Evolutionary conservation across 1,284 basidiomycete genomes (phyloP).

Genomic region (Ceratobasidium sp.): DNA sequence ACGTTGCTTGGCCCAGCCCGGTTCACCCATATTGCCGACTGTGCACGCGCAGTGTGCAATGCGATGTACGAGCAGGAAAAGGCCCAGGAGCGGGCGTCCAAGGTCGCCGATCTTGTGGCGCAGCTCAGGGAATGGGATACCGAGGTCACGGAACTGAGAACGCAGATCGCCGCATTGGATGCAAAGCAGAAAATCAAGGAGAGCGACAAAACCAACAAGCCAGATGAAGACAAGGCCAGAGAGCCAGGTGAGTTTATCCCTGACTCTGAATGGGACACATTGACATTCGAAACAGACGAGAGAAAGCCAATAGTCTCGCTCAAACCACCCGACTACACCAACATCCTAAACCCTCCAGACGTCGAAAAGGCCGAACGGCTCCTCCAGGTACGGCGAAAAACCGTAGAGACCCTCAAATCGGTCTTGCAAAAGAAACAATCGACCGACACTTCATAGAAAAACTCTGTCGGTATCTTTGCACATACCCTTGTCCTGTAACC

Average conservation of each 20-base stretch:
- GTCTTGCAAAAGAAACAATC: conserved; percentile 7
- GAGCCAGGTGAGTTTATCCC: neutral
- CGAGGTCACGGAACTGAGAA: conserved; percentile 65
- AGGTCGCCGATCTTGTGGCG: conserved; percentile 67
- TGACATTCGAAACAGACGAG: neutral
- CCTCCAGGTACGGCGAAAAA: conserved; percentile 61
- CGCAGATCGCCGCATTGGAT: conserved; percentile 58
- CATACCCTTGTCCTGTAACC: neutral
- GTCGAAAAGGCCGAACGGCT: conserved; percentile 61
- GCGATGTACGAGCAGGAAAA: conserved; percentile 62
- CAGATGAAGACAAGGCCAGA: neutral
- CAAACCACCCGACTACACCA: conserved; percentile 57
- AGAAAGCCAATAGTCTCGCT: conserved; percentile 22
- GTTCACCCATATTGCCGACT: conserved; percentile 82
- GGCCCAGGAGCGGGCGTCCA: conserved; percentile 60
- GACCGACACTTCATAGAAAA: neutral
- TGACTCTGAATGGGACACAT: neutral
- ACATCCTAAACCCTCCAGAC: conserved; percentile 58
- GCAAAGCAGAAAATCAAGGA: neutral
- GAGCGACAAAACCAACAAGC: neutral
- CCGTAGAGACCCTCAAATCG: conserved; percentile 53
- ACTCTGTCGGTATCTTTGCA: neutral
- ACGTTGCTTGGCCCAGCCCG: conserved; percentile 73
- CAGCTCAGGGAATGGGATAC: conserved; percentile 71
- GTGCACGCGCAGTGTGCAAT: conserved; percentile 73